Evolutionary conservation across 148 eudicot species (phyloP).

Genomic region (Rhododendron mucronatum): DNA sequence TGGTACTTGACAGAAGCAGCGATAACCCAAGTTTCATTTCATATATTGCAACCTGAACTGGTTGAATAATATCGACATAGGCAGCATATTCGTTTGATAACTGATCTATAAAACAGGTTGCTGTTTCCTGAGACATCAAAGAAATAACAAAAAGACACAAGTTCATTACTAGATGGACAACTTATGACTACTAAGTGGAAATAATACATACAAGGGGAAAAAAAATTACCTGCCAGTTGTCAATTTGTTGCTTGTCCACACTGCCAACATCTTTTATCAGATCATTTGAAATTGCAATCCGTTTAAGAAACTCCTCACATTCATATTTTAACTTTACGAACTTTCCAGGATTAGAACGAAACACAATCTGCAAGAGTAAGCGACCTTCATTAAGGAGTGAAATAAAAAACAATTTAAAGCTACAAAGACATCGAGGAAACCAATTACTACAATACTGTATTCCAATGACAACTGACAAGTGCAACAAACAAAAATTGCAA

Average conservation of each 20-base stretch:
- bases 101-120: constrained; percentile 56
- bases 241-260: constrained; percentile 24
- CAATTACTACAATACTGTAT: not conserved
- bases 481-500: not conserved
- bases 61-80: constrained; percentile 72
- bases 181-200: not conserved
- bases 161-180: not conserved
- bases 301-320: constrained; percentile 54
- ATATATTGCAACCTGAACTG: constrained; percentile 83
- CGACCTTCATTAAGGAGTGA: constrained; percentile 2
- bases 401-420: not conserved
- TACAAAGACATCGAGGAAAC: not conserved
- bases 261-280: constrained; percentile 19
- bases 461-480: not conserved
- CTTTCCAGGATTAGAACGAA: constrained; percentile 66
- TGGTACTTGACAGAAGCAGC: constrained; percentile 47
- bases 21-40: constrained; percentile 89
- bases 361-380: constrained; percentile 47
- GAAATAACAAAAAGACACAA: not conserved
- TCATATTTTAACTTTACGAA: constrained; percentile 60
- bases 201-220: not conserved
- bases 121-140: constrained; percentile 51
- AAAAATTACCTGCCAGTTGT: constrained; percentile 70
- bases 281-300: constrained; percentile 20
- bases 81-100: constrained; percentile 64